Evolutionary conservation across 352 stramenopile species (phyloP), one percentile per base, ranked within the genome.

Genomic region (Aphanomyces astaci): DNA sequence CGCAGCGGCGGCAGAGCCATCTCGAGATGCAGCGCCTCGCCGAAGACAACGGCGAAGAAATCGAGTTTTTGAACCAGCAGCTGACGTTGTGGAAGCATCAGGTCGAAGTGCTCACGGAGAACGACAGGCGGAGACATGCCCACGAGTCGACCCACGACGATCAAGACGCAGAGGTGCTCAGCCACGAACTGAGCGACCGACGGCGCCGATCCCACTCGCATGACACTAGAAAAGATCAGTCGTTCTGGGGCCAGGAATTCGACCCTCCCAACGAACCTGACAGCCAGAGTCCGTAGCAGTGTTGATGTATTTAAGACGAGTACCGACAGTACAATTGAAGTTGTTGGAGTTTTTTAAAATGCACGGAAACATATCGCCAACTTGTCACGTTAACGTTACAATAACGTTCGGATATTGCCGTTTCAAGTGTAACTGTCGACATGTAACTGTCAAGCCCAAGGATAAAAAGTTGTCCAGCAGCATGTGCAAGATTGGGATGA

Each of bases 81-180:
- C 79, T 93, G 43, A 80, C 79, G 0, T 80, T 93, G 63, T 93
- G 85, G 85, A 80, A 84, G 22, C 85, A 93, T 54, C 85, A 93
- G 63, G 85, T 93, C 10, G 85, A 93, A 70, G 85, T 93, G 40
- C 63, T 93, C 2, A 93, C 85, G 1, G 85, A 93, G 46, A 81
- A 84, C 1, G 85, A 93, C 69, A 87, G 86, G 72, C 82, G 85
- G 28, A 90, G 88, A 62, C 90, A 90, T 31, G 22, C 40, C 24
- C n/a, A 19, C 31, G 11, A 46, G 25, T 27, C 30, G 51, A 59
- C 22, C 24, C 22, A 9, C 52, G 25, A 60, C 25, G 52, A 60
- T 2, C 2, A 46, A 30, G 51, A 59, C 51, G 51, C 30, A 59
- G 51, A 59, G 7, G 7, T 43, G 36, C 36, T 43, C 36, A 15